These are phyloP conservation scores for Boletus subparvulus DNA, from an alignment of 768 basidiomycete genomes.

Conservation along the genomic window DNA sequence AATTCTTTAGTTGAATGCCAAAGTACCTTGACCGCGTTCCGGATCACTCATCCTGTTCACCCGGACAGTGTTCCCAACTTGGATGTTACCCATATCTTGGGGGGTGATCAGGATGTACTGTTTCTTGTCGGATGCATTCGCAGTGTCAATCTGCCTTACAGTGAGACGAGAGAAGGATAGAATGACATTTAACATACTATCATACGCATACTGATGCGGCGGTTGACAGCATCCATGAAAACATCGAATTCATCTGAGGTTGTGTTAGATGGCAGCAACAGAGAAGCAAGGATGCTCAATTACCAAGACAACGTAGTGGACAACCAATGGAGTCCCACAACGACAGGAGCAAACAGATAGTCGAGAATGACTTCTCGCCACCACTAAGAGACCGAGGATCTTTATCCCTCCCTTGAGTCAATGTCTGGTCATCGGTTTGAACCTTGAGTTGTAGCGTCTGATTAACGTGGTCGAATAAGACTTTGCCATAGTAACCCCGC, in stretches of 20 bases:
- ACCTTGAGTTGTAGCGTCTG: constrained; percentile 71
- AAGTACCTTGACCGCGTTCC: constrained; percentile 59
- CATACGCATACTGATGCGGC: constrained; percentile 93
- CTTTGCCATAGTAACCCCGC: constrained; percentile 88
- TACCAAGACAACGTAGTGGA: constrained; percentile 88
- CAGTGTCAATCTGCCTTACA: constrained; percentile 72
- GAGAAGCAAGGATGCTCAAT: constrained; percentile 15
- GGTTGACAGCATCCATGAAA: constrained; percentile 94
- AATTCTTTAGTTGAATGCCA: constrained; percentile 34
- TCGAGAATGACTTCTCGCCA: constrained; percentile 96
- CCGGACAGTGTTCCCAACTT: constrained; percentile 64
- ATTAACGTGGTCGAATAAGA: constrained; percentile 76
- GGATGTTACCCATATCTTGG: constrained; percentile 82
- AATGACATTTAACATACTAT: constrained; percentile 53
- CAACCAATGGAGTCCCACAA: constrained; percentile 96
- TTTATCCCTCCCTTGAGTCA: constrained; percentile 70
- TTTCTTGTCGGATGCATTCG: constrained; percentile 81
- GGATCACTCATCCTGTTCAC: constrained; percentile 80
- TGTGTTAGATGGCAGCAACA: constrained; percentile 11
- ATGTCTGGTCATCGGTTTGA: constrained; percentile 77
- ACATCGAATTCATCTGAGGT: constrained; percentile 91
- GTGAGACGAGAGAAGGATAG: constrained; percentile 2
- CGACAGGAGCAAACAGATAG: constrained; percentile 89
- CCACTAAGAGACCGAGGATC: constrained; percentile 86
- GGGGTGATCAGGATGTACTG: constrained; percentile 97